Conservation (phyloP, 2,329 filamentous ascomycete species). For the Botrytis squamosa region DNA sequence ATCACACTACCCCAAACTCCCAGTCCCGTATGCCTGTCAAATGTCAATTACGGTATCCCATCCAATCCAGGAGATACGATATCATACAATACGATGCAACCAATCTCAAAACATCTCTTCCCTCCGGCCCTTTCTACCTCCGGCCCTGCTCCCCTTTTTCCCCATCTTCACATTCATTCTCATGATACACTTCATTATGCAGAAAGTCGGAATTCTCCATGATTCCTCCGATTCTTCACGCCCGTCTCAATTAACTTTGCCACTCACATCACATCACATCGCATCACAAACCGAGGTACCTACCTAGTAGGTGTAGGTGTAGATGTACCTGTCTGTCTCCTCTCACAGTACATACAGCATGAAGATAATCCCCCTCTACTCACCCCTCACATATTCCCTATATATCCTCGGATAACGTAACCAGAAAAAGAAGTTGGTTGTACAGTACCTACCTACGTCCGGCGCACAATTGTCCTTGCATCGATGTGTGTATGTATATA, state of each 20-base stretch:
- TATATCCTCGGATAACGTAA: background rate
- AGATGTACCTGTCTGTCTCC: background rate
- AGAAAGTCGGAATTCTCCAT: constrained; percentile 8
- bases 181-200: constrained; percentile 18
- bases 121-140: constrained; percentile 3
- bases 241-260: background rate
- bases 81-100: background rate
- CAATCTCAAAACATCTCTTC: background rate
- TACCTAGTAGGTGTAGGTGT: background rate
- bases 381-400: background rate
- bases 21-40: background rate
- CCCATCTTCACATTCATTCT: background rate
- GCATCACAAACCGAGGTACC: background rate
- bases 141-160: background rate
- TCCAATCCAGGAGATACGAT: background rate
- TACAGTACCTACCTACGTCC: background rate
- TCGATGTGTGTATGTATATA: background rate
- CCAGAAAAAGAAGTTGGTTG: background rate
- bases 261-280: background rate
- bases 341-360: background rate
- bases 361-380: background rate
- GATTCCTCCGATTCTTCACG: background rate
- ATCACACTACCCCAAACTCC: background rate
- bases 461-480: background rate
- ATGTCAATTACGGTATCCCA: background rate